phyloP scores from a whole-genome alignment of 2,329 filamentous ascomycete genomes.

The Xylaria sp. region DNA sequence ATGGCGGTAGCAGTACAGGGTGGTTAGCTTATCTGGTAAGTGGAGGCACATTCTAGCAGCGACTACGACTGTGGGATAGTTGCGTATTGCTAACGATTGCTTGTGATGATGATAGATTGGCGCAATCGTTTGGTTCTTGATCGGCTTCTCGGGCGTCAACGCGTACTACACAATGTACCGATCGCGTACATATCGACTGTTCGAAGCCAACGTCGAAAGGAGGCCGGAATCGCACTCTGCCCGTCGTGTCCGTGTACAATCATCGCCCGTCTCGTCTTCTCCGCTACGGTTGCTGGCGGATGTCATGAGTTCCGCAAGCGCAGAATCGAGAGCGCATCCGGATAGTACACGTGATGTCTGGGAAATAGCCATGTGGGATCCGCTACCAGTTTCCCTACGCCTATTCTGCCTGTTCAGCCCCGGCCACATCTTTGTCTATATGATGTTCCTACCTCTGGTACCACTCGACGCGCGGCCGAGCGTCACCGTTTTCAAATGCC shows the following conservation, averaged over 20 bases:
- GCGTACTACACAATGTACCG: conserved; percentile 83
- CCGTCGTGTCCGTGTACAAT: conserved; percentile 87
- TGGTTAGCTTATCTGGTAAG: conserved; percentile 70
- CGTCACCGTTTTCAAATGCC: conserved; percentile 82
- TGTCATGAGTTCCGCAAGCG: conserved; percentile 73
- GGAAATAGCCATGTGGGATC: conserved; percentile 95
- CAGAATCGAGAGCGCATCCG: conserved; percentile 86
- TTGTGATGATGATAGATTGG: conserved; percentile 62
- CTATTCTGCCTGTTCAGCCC: conserved; percentile 94
- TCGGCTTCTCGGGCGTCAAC: conserved; percentile 75
- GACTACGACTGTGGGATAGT: not conserved
- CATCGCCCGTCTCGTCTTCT: conserved; percentile 79
- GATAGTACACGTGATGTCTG: conserved; percentile 87
- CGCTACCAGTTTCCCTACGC: conserved; percentile 81
- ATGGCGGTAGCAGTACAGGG: conserved; percentile 66
- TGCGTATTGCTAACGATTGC: conserved; percentile 15
- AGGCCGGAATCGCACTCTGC: conserved; percentile 84
- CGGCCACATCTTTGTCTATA: conserved; percentile 90
- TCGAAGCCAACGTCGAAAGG: conserved; percentile 84
- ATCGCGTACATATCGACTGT: conserved; percentile 88
- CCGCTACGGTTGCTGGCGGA: conserved; percentile 79
- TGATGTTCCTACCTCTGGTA: conserved; percentile 83
- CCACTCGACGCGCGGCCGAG: conserved; percentile 82
- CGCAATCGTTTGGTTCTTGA: conserved; percentile 76
- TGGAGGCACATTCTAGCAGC: conserved; percentile 28